Percentiles rank a stretch among this genome's conserved stretches.
Evolutionary conservation across 352 stramenopile genomes (phyloP).

Genomic region (Globisporangium abappressorium): DNA sequence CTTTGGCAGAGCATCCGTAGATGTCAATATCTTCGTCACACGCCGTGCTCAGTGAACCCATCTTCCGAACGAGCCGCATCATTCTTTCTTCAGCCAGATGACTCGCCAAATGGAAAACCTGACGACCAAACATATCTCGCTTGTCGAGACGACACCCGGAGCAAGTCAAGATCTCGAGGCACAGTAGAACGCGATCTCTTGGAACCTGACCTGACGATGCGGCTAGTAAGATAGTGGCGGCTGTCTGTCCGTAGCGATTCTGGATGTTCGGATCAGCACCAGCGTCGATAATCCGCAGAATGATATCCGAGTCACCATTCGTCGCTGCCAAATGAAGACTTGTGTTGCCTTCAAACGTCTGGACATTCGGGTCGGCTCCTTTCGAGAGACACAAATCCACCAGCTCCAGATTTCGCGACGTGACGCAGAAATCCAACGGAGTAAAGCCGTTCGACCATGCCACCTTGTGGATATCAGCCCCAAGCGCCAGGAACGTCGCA

Average conservation of each 20-base stretch:
- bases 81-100: constrained; percentile 39
- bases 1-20: constrained; percentile 54
- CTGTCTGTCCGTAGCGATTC: constrained; percentile 74
- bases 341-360: constrained; percentile 62
- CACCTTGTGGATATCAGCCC: constrained; percentile 53
- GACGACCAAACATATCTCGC: constrained; percentile 63
- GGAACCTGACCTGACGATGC: constrained; percentile 17
- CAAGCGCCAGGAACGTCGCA: constrained; percentile 64
- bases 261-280: constrained; percentile 55
- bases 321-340: constrained; percentile 68
- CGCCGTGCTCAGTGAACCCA: constrained; percentile 20
- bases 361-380: constrained; percentile 54
- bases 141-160: constrained; percentile 46
- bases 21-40: constrained; percentile 45
- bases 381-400: constrained; percentile 73
- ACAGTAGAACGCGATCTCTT: constrained; percentile 32
- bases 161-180: constrained; percentile 49
- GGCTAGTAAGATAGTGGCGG: constrained; percentile 49
- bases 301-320: constrained; percentile 39
- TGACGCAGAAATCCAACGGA: constrained; percentile 58
- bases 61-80: constrained; percentile 29
- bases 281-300: constrained; percentile 49
- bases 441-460: constrained; percentile 80
- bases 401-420: constrained; percentile 36
- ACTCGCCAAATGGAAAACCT: constrained; percentile 50